Evolutionary conservation across 345 rosid genomes (phyloP).

Genomic region (Arabis hirsuta): DNA sequence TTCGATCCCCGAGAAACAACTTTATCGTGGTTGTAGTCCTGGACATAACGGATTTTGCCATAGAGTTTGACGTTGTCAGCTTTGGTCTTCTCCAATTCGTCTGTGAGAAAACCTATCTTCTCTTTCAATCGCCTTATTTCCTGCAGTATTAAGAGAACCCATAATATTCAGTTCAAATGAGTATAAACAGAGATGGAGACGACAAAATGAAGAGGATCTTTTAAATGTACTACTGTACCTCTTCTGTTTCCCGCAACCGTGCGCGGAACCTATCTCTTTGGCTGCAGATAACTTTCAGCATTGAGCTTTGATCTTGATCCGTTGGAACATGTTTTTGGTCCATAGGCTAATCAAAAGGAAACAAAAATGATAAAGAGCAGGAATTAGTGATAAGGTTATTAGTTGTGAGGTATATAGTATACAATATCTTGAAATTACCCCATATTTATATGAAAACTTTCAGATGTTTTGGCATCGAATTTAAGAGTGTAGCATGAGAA

Average conservation of each 20-base stretch:
- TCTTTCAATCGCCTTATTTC: constrained; percentile 93
- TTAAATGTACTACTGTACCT: constrained; percentile 50
- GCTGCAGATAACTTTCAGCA: constrained; percentile 97
- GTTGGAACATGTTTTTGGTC: constrained; percentile 73
- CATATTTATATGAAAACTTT: neutral
- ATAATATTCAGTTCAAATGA: neutral
- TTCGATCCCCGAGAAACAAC: constrained; percentile 93
- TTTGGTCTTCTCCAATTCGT: constrained; percentile 85
- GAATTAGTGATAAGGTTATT: neutral
- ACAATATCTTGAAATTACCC: neutral
- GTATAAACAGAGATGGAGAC: constrained; percentile 3
- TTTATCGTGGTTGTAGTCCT: constrained; percentile 92
- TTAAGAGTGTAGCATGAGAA: constrained; percentile 21
- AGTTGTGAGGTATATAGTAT: neutral
- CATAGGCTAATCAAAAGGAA: constrained; percentile 50
- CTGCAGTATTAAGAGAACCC: constrained; percentile 44
- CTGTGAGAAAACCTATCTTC: constrained; percentile 69
- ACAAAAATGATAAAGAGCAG: constrained; percentile 15
- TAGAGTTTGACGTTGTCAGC: constrained; percentile 96
- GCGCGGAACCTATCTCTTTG: constrained; percentile 92
- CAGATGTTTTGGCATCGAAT: neutral
- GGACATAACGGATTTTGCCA: constrained; percentile 96
- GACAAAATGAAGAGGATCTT: neutral
- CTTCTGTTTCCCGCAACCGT: constrained; percentile 89
- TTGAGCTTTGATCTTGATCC: constrained; percentile 94